These are phyloP conservation scores for Auriculariales sp. DNA, from an alignment of 768 basidiomycete species.

Conservation along the genomic window DNA sequence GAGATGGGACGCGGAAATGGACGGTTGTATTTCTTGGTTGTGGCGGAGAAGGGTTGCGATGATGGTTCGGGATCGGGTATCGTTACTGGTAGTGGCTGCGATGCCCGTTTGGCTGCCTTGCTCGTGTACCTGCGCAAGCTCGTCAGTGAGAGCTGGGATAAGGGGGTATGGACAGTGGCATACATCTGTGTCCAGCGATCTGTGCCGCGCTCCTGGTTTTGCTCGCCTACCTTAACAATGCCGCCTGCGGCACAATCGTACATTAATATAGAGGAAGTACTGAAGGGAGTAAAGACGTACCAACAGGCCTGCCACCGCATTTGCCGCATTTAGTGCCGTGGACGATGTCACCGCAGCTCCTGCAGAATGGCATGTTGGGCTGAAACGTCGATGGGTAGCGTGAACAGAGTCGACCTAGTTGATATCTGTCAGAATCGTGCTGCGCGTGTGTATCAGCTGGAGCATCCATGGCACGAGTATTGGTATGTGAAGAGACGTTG, in stretches of 20 bases:
- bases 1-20: conserved; percentile 33
- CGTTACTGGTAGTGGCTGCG: too few relatives aligned
- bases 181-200: conserved; percentile 78
- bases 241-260: not conserved
- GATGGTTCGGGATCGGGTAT: conserved; percentile 7
- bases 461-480: too few relatives aligned
- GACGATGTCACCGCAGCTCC: conserved; percentile 76
- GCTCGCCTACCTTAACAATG: conserved; percentile 34
- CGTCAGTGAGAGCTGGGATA: too few relatives aligned
- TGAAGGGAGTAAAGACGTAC: conserved; percentile 28
- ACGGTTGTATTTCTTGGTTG: conserved; percentile 17
- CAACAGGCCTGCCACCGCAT: conserved; percentile 68
- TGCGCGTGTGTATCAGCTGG: too few relatives aligned
- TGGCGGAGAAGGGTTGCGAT: conserved; percentile 15
- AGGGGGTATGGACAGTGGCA: too few relatives aligned
- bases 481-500: too few relatives aligned
- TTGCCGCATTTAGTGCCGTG: conserved; percentile 50
- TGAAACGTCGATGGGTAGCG: too few relatives aligned
- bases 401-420: too few relatives aligned
- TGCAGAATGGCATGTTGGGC: conserved; percentile 65
- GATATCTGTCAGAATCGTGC: too few relatives aligned
- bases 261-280: not conserved
- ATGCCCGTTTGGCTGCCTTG: conserved; percentile 3
- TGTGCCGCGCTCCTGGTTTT: conserved; percentile 25
- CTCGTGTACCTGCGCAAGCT: conserved; percentile 10